Evolutionary conservation across 495 filamentous ascomycete species (phyloP), one percentile per base, ranked within the genome.

Genomic region (Trichoderma orchidacearum): DNA sequence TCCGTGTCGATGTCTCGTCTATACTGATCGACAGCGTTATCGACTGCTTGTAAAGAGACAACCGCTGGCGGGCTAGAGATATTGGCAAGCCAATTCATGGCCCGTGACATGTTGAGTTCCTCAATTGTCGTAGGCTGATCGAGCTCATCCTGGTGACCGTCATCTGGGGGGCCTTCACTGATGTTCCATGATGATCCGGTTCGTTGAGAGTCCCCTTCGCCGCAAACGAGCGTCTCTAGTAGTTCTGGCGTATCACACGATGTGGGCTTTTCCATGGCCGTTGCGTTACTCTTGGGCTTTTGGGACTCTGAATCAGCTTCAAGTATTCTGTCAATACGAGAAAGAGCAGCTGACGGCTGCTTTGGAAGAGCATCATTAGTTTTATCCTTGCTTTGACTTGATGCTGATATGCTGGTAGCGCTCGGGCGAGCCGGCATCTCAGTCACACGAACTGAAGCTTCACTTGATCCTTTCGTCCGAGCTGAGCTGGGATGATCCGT

Each of bases 1-100:
- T 48, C 5, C 1, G 71, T 58, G 51, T 73, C 55, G 15, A 75
- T 56, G 18, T 71, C 71, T 25, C 62, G 63, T 1, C 38, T 32
- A 36, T 60, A 66, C 17, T 72, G 66, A 3, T 58, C 31, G 3
- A 32, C 27, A 25, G 11, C 55, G 31, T 0, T 52, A 50, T 21
- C 54, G n/a, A 0, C 59, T 15, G 27, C 30, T 13, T 21, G 5
- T n/a, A 7, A 53, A 18, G 21, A 7, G 15, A 13, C 28, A 17
- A 17, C 5, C 12, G 51, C 28, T 21, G 51, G 51, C 12, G 30
- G 30, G 2, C 31, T 31, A 23, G 51, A 32, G 51, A 25, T 18
- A 21, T 30, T 7, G 1, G 5, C 7, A 1, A 53, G 51, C 51
- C 51, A 53, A 13, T 1, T 9, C 51, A 30, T 53, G 11, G 17